Percentiles rank a stretch among this genome's conserved stretches.
These are phyloP conservation scores for Aspergillus baeticus DNA, from an alignment of 495 filamentous ascomycete species.

Conservation along the genomic window DNA sequence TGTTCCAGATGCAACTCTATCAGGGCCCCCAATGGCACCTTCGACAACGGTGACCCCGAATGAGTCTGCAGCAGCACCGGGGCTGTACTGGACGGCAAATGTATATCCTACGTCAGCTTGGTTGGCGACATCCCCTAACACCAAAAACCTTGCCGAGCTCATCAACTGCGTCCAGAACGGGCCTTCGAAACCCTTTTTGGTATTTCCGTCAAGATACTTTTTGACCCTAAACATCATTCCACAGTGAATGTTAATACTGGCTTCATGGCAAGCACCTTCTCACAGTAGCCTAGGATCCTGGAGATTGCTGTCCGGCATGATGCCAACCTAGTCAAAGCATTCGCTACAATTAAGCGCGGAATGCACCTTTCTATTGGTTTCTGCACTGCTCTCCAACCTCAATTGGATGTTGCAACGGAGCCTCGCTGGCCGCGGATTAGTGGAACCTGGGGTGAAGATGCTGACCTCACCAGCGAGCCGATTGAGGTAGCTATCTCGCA, in stretches of 20 bases:
- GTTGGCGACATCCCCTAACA: not conserved
- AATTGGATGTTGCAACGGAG: constrained; percentile 37
- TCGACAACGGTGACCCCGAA: not conserved
- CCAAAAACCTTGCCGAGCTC: not conserved
- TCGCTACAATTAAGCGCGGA: not conserved
- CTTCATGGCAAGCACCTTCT: not conserved
- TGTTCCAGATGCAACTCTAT: not conserved
- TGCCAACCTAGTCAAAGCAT: not conserved
- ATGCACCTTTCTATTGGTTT: constrained; percentile 4
- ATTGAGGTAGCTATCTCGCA: no score
- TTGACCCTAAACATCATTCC: constrained; percentile 1
- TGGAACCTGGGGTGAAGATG: constrained; percentile 29
- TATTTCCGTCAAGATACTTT: constrained; percentile 5
- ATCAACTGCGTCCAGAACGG: constrained; percentile 3
- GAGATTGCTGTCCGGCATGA: constrained; percentile 1
- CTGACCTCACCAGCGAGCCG: constrained; percentile 22
- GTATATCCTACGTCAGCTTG: constrained; percentile 7
- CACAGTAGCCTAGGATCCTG: constrained; percentile 2
- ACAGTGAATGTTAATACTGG: constrained; percentile 7
- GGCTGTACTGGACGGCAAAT: not conserved
- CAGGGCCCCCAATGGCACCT: not conserved
- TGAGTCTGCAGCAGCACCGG: constrained; percentile 4
- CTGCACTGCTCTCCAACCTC: constrained; percentile 31
- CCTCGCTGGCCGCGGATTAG: constrained; percentile 34
- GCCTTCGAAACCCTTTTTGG: constrained; percentile 1